Percentiles rank a stretch among this genome's conserved stretches.
These are phyloP conservation scores for Annulohypoxylon nitens DNA, from an alignment of 495 filamentous ascomycete species.

Conservation along the genomic window DNA sequence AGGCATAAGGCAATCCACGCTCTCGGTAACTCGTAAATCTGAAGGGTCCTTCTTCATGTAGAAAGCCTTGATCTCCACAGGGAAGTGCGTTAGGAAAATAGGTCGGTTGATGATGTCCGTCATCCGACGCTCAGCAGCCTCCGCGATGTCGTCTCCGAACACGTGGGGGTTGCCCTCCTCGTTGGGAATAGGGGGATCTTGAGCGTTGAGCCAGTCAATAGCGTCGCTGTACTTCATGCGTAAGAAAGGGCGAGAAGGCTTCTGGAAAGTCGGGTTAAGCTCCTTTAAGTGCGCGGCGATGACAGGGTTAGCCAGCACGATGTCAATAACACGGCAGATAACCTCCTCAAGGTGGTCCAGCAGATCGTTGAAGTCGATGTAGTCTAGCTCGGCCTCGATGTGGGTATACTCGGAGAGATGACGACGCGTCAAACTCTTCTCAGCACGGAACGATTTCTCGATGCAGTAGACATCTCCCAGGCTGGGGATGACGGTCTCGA, in stretches of 20 bases:
- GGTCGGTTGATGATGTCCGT: slow-evolving; percentile 94
- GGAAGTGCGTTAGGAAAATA: slow-evolving; percentile 98
- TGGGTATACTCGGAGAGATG: slow-evolving; percentile 98
- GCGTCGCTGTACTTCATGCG: slow-evolving; percentile 97
- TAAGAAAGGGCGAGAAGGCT: slow-evolving; percentile 86
- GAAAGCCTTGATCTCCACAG: slow-evolving; percentile 97
- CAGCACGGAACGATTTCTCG: slow-evolving; percentile 97
- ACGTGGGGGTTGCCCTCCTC: slow-evolving; percentile 89
- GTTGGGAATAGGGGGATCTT: slow-evolving; percentile 83
- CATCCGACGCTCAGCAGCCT: slow-evolving; percentile 97
- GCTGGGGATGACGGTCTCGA: slow-evolving; percentile 92
- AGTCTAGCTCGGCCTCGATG: slow-evolving; percentile 96
- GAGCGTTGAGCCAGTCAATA: slow-evolving; percentile 90
- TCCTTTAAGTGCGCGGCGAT: slow-evolving; percentile 77
- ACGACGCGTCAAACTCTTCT: slow-evolving; percentile 93
- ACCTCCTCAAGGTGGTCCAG: slow-evolving; percentile 90
- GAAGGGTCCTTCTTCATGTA: slow-evolving; percentile 95
- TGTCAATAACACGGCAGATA: slow-evolving; percentile 87
- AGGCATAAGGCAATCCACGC: slow-evolving; percentile 95
- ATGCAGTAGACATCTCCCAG: slow-evolving; percentile 97
- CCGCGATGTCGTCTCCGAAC: slow-evolving; percentile 98
- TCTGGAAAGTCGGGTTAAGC: slow-evolving; percentile 89
- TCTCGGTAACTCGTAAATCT: slow-evolving; percentile 93
- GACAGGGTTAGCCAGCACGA: slow-evolving; percentile 77
- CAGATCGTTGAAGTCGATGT: slow-evolving; percentile 92